Percentiles rank a stretch among this genome's conserved stretches.
Conservation (phyloP, 169 alveolate genomes). For the Plasmodium blacklocki region DNA sequence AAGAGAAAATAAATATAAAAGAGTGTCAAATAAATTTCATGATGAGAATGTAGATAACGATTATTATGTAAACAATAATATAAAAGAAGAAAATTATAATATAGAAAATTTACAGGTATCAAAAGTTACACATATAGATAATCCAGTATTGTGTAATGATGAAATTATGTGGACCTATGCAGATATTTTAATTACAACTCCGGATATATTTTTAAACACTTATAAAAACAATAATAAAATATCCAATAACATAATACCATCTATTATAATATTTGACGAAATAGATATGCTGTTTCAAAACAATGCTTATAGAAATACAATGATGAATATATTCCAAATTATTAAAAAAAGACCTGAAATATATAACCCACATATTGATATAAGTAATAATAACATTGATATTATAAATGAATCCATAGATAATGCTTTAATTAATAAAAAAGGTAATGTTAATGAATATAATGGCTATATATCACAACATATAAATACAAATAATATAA, state of each 20-base stretch:
- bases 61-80: background rate
- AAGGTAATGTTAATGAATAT: background rate
- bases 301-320: constrained; percentile 82
- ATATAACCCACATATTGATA: constrained; percentile 80
- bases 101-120: constrained; percentile 26
- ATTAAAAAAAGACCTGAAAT: constrained; percentile 82
- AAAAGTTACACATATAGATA: constrained; percentile 5
- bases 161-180: constrained; percentile 80
- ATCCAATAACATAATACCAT: constrained; percentile 71
- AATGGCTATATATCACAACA: too few species aligned
- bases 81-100: background rate
- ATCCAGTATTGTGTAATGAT: constrained; percentile 40
- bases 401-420: constrained; percentile 28
- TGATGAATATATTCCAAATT: constrained; percentile 80
- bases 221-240: constrained; percentile 38
- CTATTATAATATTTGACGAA: constrained; percentile 84
- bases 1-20: background rate
- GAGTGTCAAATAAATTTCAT: background rate
- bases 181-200: constrained; percentile 83
- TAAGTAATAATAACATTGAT: constrained; percentile 26
- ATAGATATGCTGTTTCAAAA: constrained; percentile 83
- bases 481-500: too few species aligned
- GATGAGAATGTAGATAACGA: background rate
- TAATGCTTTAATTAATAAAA: background rate
- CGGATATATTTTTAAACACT: constrained; percentile 79